Percentiles rank a stretch among this genome's conserved stretches.
Evolutionary conservation across 805 yeast species (phyloP).

Genomic region (Candida gorgasii): DNA sequence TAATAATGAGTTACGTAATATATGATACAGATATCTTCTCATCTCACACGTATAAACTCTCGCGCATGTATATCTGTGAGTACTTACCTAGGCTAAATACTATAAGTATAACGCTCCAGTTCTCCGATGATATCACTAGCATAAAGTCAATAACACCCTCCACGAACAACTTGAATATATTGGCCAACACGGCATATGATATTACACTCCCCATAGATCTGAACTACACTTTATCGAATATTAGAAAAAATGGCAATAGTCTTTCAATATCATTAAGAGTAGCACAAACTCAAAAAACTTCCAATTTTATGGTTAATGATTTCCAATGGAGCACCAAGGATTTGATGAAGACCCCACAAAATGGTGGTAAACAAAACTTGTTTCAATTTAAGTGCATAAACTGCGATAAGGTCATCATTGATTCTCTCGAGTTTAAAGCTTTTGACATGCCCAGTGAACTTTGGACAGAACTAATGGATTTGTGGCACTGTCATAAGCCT

Average conservation of each 20-base stretch:
- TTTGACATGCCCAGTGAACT: constrained; percentile 83
- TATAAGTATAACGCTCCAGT: constrained; percentile 14
- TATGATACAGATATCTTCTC: too few species aligned
- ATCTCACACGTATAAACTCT: not conserved
- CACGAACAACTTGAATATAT: not conserved
- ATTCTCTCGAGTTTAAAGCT: constrained; percentile 32
- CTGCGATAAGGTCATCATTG: constrained; percentile 31
- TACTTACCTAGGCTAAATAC: constrained; percentile 24
- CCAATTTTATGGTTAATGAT: constrained; percentile 11
- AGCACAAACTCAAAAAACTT: not conserved
- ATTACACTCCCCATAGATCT: constrained; percentile 2
- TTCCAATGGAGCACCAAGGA: constrained; percentile 47
- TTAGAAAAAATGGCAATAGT: constrained; percentile 4
- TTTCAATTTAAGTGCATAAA: constrained; percentile 32
- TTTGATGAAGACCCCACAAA: constrained; percentile 35
- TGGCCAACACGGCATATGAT: not conserved
- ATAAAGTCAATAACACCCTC: constrained; percentile 1
- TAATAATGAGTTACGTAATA: too few species aligned
- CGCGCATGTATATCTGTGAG: constrained; percentile 24
- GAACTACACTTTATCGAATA: not conserved
- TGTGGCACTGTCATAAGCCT: constrained; percentile 96
- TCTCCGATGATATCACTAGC: constrained; percentile 1
- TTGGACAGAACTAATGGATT: constrained; percentile 95
- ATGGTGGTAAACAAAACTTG: constrained; percentile 16
- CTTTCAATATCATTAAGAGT: constrained; percentile 11